Evolutionary conservation across 1,284 basidiomycete genomes (phyloP), one percentile per base, ranked within the genome.

Genomic region (Meripilus lineatus): DNA sequence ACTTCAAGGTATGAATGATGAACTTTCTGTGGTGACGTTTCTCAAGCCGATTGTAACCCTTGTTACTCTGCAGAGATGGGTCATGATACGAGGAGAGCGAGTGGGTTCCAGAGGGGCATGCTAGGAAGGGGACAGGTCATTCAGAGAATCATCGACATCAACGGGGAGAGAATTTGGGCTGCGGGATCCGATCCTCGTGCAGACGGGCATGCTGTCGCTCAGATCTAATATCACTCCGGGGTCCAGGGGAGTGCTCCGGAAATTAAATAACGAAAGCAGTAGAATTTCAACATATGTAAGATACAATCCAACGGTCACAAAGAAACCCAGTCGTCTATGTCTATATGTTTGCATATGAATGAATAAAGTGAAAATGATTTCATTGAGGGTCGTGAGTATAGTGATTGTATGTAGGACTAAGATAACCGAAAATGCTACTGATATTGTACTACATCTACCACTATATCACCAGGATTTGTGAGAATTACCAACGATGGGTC

Each of bases 51-150:
- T n/a, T n/a, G n/a, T 44, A 13, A 39, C 25, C 37, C 42, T 34
- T 11, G 22, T 4, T 39, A 22, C 32, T 15, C 8, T 20, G 46
- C 53, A 85, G 82, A 65, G 21, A 92, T 96, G 89, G 94, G 95
- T 0, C 95, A 98, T 60, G 77, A 88, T 53, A 85, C 84, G 35
- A 77, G 80, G 42, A 47, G 71, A 1, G 75, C 84, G 1, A 67
- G 58, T 7, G 88, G 85, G 0, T 83, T 81, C 59, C 65, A 63
- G 20, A 72, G 92, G 45, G 71, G 67, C 3, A 78, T 88, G 69
- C 79, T 95, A 58, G 95, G 95, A n/a, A 76, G 90, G n/a, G 95
- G 95, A 11, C 92, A 95, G 67, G 69, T 94, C 44, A 94, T 95
- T 52, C 89, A 93, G 63, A 84, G 78, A 56, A 68, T 92, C 20